Evolutionary conservation across 495 filamentous ascomycete genomes (phyloP).

Genomic region (Neurospora pannonica): DNA sequence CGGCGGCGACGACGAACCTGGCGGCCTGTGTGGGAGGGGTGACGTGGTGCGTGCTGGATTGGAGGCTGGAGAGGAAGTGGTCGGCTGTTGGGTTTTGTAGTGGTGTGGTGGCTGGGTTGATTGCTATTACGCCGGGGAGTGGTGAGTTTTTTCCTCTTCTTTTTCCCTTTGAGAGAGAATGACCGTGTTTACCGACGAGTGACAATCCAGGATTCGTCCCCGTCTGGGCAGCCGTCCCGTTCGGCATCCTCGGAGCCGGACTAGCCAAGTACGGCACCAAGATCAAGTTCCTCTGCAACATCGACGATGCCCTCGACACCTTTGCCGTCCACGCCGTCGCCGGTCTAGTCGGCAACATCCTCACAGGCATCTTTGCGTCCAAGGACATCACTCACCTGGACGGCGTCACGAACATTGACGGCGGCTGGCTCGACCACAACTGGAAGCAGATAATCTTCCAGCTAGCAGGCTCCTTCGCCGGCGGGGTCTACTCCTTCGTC

Average conservation of each 20-base stretch:
- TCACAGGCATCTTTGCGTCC: slow-evolving; percentile 88
- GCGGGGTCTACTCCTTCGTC: slow-evolving; percentile 77
- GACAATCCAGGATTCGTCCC: slow-evolving; percentile 60
- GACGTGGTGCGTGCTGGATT: slow-evolving; percentile 91
- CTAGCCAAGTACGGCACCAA: slow-evolving; percentile 95
- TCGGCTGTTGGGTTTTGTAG: slow-evolving; percentile 96
- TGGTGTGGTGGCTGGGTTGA: slow-evolving; percentile 83
- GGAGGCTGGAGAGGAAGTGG: slow-evolving; percentile 90
- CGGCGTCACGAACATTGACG: slow-evolving; percentile 56
- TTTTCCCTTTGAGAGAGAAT: background rate
- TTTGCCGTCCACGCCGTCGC: slow-evolving; percentile 88
- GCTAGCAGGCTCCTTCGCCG: slow-evolving; percentile 75
- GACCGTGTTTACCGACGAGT: slow-evolving; percentile 2
- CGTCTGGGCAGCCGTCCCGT: slow-evolving; percentile 84
- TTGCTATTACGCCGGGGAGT: slow-evolving; percentile 87
- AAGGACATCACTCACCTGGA: slow-evolving; percentile 90
- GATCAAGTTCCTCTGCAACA: slow-evolving; percentile 77
- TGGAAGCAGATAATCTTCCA: slow-evolving; percentile 87
- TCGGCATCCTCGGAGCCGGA: slow-evolving; percentile 71
- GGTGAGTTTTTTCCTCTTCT: slow-evolving; percentile 20
- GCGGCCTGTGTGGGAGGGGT: slow-evolving; percentile 79
- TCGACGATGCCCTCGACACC: slow-evolving; percentile 90
- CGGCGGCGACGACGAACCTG: slow-evolving; percentile 57
- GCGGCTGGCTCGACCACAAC: slow-evolving; percentile 86
- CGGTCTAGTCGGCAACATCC: slow-evolving; percentile 79